Percentiles rank a stretch among this genome's conserved stretches.
phyloP scores from a whole-genome alignment of 495 filamentous ascomycete species.

The Hypomontagnella submonticulosa region DNA sequence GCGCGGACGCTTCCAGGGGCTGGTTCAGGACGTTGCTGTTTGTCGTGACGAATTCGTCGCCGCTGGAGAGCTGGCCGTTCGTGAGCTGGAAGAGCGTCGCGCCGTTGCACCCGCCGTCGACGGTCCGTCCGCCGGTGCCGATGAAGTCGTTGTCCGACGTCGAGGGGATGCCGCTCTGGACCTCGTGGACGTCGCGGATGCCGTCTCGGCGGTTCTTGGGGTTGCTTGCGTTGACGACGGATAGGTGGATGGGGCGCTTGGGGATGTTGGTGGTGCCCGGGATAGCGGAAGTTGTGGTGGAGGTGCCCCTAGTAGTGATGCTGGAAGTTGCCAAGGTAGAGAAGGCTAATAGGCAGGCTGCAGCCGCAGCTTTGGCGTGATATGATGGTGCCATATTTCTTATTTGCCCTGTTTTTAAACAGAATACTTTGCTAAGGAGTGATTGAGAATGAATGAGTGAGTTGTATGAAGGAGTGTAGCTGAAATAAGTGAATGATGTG shows the following conservation, averaged over 20 bases:
- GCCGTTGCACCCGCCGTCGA: slow-evolving; percentile 8
- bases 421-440: not conserved
- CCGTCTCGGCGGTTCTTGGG: not conserved
- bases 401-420: no score
- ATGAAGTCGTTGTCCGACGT: slow-evolving; percentile 16
- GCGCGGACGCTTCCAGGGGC: not conserved
- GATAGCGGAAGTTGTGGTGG: slow-evolving; percentile 4
- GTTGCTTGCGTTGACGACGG: slow-evolving; percentile 15
- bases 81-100: slow-evolving; percentile 27
- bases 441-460: not conserved
- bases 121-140: slow-evolving; percentile 9
- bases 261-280: slow-evolving; percentile 21
- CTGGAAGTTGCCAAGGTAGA: slow-evolving; percentile 39
- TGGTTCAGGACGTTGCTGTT: slow-evolving; percentile 10
- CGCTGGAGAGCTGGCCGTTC: not conserved
- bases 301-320: not conserved
- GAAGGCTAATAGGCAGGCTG: slow-evolving; percentile 44
- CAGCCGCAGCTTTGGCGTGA: slow-evolving; percentile 35
- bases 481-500: not conserved
- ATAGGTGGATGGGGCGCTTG: slow-evolving; percentile 6
- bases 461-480: not conserved
- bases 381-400: slow-evolving; percentile 38
- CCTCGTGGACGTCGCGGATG: not conserved
- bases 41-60: slow-evolving; percentile 6
- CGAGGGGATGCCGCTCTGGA: not conserved